Conservation (phyloP, 768 basidiomycete species). For the Paxillus involutus region DNA sequence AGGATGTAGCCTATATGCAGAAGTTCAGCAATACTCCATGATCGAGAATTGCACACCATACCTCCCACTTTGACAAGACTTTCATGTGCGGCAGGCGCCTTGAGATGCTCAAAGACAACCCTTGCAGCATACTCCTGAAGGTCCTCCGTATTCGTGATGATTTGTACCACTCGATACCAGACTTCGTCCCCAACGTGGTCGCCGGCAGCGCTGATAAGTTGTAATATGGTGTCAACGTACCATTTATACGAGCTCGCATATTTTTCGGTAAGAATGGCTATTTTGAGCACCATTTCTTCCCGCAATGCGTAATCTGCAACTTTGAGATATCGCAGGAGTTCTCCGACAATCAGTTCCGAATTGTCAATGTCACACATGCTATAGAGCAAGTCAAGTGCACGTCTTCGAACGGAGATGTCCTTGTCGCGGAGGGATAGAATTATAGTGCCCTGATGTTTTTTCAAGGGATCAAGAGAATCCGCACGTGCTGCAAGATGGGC, state of each 20-base stretch:
- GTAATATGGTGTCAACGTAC: slow-evolving; percentile 98
- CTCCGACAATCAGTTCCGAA: slow-evolving; percentile 93
- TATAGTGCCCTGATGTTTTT: slow-evolving; percentile 94
- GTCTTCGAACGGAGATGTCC: slow-evolving; percentile 92
- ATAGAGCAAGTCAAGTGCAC: slow-evolving; percentile 94
- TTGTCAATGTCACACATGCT: slow-evolving; percentile 99
- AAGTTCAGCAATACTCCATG: slow-evolving; percentile 10
- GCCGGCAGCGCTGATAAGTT: slow-evolving; percentile 93
- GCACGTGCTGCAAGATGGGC: slow-evolving; percentile 95
- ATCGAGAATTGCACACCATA: slow-evolving; percentile 33
- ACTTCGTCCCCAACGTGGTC: slow-evolving; percentile 99
- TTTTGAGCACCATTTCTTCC: slow-evolving; percentile 99
- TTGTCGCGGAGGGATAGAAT: slow-evolving; percentile 93
- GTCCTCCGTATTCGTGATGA: slow-evolving; percentile 98
- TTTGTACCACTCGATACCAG: slow-evolving; percentile 99
- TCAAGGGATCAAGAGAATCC: slow-evolving; percentile 88
- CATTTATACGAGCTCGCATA: slow-evolving; percentile 97
- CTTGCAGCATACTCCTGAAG: slow-evolving; percentile 94
- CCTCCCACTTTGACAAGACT: slow-evolving; percentile 96
- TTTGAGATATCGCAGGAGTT: slow-evolving; percentile 88
- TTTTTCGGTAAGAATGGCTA: slow-evolving; percentile 98
- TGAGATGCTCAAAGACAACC: slow-evolving; percentile 88
- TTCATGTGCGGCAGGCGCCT: slow-evolving; percentile 83
- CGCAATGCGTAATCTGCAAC: slow-evolving; percentile 96
- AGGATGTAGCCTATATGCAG: slow-evolving; percentile 82